Base-by-base conservation (phyloP, 2,329 filamentous ascomycete species). In the Chaetomium strumarium region DNA sequence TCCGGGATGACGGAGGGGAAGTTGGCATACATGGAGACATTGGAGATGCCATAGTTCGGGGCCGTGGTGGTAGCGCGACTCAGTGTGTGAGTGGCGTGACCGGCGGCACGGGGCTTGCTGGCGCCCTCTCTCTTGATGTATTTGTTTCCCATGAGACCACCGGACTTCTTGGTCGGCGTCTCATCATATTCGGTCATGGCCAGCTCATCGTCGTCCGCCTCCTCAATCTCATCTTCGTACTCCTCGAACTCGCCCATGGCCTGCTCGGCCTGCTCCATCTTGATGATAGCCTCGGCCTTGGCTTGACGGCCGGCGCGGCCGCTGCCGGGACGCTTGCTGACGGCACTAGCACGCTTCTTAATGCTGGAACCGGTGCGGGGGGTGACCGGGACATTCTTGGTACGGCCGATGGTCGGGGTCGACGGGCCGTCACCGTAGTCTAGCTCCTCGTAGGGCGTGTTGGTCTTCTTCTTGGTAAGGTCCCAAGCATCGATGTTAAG, bases 401-500 rank as follows among this genome's bases (percentile, higher is more conserved):
- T 40, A 14, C 48, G 46, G 6, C 12, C 6, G 5, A 20, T 16
- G 0, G 45, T n/a, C 3, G 53, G 53, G 8, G 49, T 55, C n/a
- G 30, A 2, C 11, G 49, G 45, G 7, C 17, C 5, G 34, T 13
- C 47, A 12, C 8, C 33, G 1, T 43, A 37, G n/a, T 14, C 44
- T 14, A 29, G 38, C 8, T 20, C 42, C 1, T 51, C 38, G 1
- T 40, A 47, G 51, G 38, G 36, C 33, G 46, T 40, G 33, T 39
- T 30, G 17, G 29, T 41, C 34, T 42, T 51, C 20, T 16, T n/a
- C 13, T 49, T 43, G 37, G 12, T 16, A 12, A 16, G 49, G 42
- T 5, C 68, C 51, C 39, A 49, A 29, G 29, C 50, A n/a, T 61
- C 57, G 38, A 75, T 66, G 3, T 70, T 70, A 0, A 74, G 65